Percentiles rank a stretch among this genome's conserved stretches.
Conservation (phyloP, 129 eudicot species). For the Arctium minus region DNA sequence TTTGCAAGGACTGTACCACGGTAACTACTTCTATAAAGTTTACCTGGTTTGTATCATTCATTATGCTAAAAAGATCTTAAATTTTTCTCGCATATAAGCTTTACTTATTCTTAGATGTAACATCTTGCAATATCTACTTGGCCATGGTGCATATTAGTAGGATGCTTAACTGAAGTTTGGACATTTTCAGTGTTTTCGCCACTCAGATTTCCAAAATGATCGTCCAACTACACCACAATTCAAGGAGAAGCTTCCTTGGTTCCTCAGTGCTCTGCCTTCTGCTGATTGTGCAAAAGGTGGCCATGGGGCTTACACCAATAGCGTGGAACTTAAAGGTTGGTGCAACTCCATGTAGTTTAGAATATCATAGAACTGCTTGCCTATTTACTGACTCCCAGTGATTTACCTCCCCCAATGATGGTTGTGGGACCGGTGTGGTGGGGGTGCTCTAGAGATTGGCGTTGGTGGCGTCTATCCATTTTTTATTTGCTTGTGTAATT, state of each 20-base stretch:
- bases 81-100: neutral
- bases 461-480: neutral
- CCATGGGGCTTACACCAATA: slow-evolving; percentile 88
- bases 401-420: neutral
- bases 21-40: slow-evolving; percentile 36
- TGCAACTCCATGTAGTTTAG: neutral
- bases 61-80: neutral
- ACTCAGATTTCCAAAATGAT: slow-evolving; percentile 72
- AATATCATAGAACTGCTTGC: too few relatives aligned
- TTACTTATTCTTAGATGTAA: slow-evolving; percentile 4
- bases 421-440: neutral
- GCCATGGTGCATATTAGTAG: neutral
- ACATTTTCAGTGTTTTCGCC: slow-evolving; percentile 84
- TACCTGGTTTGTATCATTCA: slow-evolving; percentile 1
- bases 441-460: neutral
- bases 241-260: slow-evolving; percentile 95
- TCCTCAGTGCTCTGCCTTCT: slow-evolving; percentile 82
- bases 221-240: slow-evolving; percentile 91
- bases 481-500: neutral
- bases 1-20: slow-evolving; percentile 94
- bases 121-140: slow-evolving; percentile 10
- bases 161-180: slow-evolving; percentile 22
- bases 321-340: slow-evolving; percentile 76
- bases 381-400: neutral
- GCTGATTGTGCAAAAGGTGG: slow-evolving; percentile 99